Conservation (phyloP, 257 asterid genomes). For the Fraxinus cuspidata region DNA sequence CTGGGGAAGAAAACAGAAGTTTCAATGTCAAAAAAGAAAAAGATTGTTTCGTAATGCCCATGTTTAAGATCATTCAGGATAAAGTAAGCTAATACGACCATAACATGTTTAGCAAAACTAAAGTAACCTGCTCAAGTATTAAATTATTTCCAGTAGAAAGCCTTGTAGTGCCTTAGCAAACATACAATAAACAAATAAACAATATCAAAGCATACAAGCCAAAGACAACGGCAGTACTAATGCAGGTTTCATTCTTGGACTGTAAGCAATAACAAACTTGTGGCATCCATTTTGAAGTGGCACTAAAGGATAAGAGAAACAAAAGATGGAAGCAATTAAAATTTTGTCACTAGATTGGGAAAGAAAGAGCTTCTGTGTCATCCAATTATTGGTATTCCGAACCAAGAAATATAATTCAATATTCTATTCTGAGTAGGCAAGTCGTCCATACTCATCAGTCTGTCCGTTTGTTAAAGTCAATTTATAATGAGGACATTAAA, state of each 20-base stretch:
- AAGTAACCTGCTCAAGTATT: not conserved
- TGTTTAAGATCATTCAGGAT: not conserved
- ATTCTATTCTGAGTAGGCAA: not conserved
- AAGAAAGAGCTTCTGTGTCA: not conserved
- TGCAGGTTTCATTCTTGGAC: not conserved
- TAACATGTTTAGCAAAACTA: too few species aligned
- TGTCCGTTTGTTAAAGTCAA: not conserved
- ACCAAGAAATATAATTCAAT: constrained; percentile 1
- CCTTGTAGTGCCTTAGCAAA: not conserved
- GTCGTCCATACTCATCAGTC: not conserved
- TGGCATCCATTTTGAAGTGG: not conserved
- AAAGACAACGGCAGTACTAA: not conserved
- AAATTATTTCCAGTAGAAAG: too few species aligned
- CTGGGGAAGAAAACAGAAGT: constrained; percentile 33
- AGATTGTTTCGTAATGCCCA: not conserved
- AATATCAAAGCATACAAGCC: not conserved
- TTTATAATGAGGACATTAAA: not conserved
- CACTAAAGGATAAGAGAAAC: not conserved
- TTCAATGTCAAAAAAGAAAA: not conserved
- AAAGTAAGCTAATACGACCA: not conserved
- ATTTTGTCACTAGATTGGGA: not conserved
- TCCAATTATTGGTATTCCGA: not conserved
- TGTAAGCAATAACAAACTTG: not conserved
- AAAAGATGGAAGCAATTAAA: not conserved
- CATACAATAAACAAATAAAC: not conserved